phyloP scores from a whole-genome alignment of 495 filamentous ascomycete species.

The Thozetella sp. region DNA sequence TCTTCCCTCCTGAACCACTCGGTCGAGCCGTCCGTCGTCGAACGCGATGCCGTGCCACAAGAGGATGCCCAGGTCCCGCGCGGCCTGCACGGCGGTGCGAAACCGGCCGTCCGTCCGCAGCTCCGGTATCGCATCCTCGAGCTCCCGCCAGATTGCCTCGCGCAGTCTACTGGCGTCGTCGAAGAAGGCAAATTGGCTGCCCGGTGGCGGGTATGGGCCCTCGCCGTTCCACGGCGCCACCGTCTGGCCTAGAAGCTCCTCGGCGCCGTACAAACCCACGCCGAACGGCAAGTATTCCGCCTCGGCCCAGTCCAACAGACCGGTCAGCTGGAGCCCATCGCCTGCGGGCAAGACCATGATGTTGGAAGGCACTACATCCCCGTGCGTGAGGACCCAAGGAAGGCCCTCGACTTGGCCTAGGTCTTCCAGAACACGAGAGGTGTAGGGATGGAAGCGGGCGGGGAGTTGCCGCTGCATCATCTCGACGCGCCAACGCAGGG shows the following conservation, averaged over 20 bases:
- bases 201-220: slow-evolving; percentile 14
- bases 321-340: slow-evolving; percentile 26
- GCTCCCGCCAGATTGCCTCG: slow-evolving; percentile 45
- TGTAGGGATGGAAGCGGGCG: slow-evolving; percentile 27
- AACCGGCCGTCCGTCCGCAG: slow-evolving; percentile 17
- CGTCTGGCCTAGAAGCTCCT: slow-evolving; percentile 51
- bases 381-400: slow-evolving; percentile 57
- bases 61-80: slow-evolving; percentile 51
- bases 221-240: slow-evolving; percentile 9
- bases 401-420: slow-evolving; percentile 38
- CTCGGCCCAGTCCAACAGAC: slow-evolving; percentile 65
- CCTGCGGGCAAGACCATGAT: slow-evolving; percentile 45
- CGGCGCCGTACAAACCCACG: slow-evolving; percentile 55
- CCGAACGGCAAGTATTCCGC: slow-evolving; percentile 59
- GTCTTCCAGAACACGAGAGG: slow-evolving; percentile 24
- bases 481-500: slow-evolving; percentile 35
- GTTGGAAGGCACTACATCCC: slow-evolving; percentile 56
- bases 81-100: slow-evolving; percentile 34
- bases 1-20: slow-evolving; percentile 47
- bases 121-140: slow-evolving; percentile 33
- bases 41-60: slow-evolving; percentile 64
- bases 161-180: slow-evolving; percentile 37
- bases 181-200: slow-evolving; percentile 38
- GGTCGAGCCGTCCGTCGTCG: slow-evolving; percentile 54
- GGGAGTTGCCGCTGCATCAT: slow-evolving; percentile 37